Evolutionary conservation across 2,329 filamentous ascomycete species (phyloP).

Genomic region (Apiospora marii): DNA sequence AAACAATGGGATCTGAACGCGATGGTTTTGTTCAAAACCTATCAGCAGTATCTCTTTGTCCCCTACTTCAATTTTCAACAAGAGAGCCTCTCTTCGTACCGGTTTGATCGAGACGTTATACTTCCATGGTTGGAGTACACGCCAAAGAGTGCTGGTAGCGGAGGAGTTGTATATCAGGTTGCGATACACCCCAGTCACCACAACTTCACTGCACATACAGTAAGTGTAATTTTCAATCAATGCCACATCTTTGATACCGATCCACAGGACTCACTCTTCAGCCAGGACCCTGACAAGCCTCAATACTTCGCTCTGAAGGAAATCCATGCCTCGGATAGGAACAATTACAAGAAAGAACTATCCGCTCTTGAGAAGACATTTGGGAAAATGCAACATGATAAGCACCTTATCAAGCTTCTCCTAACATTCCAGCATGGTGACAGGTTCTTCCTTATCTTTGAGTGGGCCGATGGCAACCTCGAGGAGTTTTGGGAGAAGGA

Average conservation of each 20-base stretch:
- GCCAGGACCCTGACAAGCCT: not conserved
- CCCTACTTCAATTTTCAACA: conserved; percentile 18
- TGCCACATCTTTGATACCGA: not conserved
- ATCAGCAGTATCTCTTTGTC: conserved; percentile 15
- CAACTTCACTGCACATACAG: too few relatives aligned
- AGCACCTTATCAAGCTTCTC: conserved; percentile 30
- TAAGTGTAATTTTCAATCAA: not conserved
- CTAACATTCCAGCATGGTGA: conserved; percentile 28
- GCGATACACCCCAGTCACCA: conserved; percentile 21
- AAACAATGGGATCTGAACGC: conserved; percentile 8
- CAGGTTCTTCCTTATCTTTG: conserved; percentile 29
- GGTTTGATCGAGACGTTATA: not conserved
- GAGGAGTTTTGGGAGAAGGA: conserved; percentile 24
- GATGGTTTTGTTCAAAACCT: not conserved
- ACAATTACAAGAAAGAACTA: conserved; percentile 14
- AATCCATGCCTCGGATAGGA: not conserved
- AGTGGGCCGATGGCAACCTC: conserved; percentile 33
- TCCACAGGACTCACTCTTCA: too few relatives aligned
- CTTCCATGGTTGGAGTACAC: conserved; percentile 11
- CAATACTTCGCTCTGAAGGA: conserved; percentile 20
- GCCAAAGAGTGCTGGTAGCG: not conserved
- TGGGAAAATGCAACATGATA: not conserved
- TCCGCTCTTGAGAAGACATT: conserved; percentile 5
- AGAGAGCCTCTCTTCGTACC: not conserved
- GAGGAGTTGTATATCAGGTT: conserved; percentile 21